These are phyloP conservation scores for Tetrahymena thermophila DNA, from an alignment of 73 alveolate genomes.

Conservation along the genomic window DNA sequence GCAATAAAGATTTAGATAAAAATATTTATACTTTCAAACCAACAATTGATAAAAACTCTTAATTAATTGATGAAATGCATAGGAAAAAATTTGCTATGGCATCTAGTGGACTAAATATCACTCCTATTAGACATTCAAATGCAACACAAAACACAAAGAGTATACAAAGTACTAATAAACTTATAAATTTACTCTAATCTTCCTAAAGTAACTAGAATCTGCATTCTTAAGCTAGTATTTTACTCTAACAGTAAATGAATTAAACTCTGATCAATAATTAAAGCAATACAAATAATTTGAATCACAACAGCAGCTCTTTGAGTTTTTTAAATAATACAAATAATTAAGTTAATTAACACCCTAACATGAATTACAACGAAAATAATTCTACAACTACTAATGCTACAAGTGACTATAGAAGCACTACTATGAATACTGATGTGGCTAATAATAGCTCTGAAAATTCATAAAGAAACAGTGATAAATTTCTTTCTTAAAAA, in stretches of 20 bases:
- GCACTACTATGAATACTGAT: not conserved
- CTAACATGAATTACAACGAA: not conserved
- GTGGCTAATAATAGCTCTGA: not conserved
- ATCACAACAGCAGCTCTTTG: not conserved
- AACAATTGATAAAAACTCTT: not conserved
- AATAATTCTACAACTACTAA: not conserved
- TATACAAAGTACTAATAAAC: not conserved
- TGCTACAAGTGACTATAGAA: not conserved
- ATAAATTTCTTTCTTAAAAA: not conserved
- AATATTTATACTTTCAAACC: not conserved
- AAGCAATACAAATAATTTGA: not conserved
- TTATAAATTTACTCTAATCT: not conserved
- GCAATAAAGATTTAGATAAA: not conserved
- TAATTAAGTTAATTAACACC: not conserved
- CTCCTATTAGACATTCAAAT: not conserved
- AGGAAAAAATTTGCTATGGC: not conserved
- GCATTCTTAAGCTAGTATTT: not conserved
- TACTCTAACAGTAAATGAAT: not conserved
- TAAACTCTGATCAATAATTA: not conserved
- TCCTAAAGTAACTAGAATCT: conserved; percentile 1
- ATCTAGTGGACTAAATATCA: not conserved
- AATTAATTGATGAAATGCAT: not conserved
- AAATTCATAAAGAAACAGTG: not conserved
- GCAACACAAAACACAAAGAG: not conserved
- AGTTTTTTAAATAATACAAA: not conserved